phyloP scores from a whole-genome alignment of 1,284 basidiomycete species.

The Tremellales sp. region DNA sequence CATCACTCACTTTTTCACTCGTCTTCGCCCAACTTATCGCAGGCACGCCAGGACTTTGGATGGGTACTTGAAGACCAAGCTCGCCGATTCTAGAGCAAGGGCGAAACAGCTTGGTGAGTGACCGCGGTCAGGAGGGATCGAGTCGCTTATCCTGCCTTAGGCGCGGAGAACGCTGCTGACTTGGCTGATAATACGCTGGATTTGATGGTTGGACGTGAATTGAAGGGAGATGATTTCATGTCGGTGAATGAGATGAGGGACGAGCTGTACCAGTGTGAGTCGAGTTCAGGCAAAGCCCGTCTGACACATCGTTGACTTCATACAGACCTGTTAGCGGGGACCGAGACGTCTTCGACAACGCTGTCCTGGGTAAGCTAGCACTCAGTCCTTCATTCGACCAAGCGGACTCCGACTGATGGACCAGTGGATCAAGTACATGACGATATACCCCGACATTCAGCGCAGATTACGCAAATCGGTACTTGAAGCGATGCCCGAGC shows the following conservation, averaged over 20 bases:
- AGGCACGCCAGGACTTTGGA: conserved; percentile 9
- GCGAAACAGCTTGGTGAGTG: conserved; percentile 3
- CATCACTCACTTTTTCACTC: conserved; percentile 13
- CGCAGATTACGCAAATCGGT: conserved; percentile 21
- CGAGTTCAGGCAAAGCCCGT: too few relatives aligned
- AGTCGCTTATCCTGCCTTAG: conserved; percentile 1
- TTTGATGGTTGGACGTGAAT: conserved; percentile 25
- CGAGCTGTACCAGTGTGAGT: conserved; percentile 29
- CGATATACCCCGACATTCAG: conserved; percentile 26
- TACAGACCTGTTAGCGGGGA: conserved; percentile 29
- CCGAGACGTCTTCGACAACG: conserved; percentile 25
- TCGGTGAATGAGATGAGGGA: conserved; percentile 27
- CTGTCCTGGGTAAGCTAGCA: conserved; percentile 20
- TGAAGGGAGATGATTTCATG: conserved; percentile 24
- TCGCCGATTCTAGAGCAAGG: conserved; percentile 14
- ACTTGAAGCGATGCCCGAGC: conserved; percentile 12
- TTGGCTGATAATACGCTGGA: conserved; percentile 34
- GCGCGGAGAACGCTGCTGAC: conserved; percentile 21
- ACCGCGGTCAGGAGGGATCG: neutral
- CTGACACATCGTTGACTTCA: too few relatives aligned
- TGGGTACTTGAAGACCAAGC: conserved; percentile 14
- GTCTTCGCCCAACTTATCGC: conserved; percentile 15
- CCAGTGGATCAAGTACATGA: conserved; percentile 32
- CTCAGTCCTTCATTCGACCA: too few relatives aligned
- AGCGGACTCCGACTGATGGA: too few relatives aligned